Evolutionary conservation across 805 yeast genomes (phyloP), one percentile per base, ranked within the genome.

Genomic region (Priceomyces fermenticarens): DNA sequence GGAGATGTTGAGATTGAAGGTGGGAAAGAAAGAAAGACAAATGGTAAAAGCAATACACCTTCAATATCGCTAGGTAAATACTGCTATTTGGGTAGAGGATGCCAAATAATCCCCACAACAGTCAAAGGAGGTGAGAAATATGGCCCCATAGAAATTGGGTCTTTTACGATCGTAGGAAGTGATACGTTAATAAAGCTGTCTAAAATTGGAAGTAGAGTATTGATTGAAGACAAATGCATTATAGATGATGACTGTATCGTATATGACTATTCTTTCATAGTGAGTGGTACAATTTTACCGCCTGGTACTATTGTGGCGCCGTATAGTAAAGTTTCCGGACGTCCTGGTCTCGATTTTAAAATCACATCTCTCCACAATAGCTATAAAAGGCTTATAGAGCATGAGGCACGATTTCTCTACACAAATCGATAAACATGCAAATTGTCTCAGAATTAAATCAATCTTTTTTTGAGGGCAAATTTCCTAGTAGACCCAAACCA

Each of bases 191-290:
- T 79, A 2, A 45, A 56, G 14, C 65, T 71, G 54, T 59, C 65
- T 3, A 62, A 52, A 31, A 57, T 79, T 4, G 83, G 83, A 0
- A 74, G 65, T 42, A 53, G 83, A 15, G 82, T 78, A 1, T 42
- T 63, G 8, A 58, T 80, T 2, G 83, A 80, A 4, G 43, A 45
- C 1, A 46, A 60, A 27, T 75, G 80, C 43, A 39, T 44, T 0
- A 44, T 79, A 11, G 64, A 57, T 1, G 57, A 63, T 31, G 49
- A 62, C 16, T 59, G 71, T 7, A 60, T 70, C 1, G 55, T 80
- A 10, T 69, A 76, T 49, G 85, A 79, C 38, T 75, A 82, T 50
- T 75, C 80, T 41, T 45, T 75, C 2, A 61, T 80, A 3, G 65
- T 67, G 15, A 58, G 64, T 37, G 68, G 67, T 10, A 63, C 75